Base-by-base conservation (phyloP, 371 early-diverging fungal species). In the Gilbertella persicaria region DNA sequence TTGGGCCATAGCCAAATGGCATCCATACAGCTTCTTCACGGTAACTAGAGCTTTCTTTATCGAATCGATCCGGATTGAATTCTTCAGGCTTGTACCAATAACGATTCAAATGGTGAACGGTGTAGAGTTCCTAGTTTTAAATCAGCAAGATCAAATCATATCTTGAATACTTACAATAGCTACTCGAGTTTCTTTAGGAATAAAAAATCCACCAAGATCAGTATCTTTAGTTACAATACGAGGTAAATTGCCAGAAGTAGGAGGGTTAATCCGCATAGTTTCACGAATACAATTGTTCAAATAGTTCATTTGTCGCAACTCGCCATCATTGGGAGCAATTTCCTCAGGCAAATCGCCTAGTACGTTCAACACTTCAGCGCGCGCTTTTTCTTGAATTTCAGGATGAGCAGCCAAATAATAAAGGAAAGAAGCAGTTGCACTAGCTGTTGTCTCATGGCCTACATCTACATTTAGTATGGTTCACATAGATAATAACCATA, bases 361-460 rank as follows among this genome's bases (percentile, higher is more conserved):
- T 14, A 83, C 57, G 5, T 25, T 26, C 38, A 83, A 60, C 1
- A 82, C 82, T 49, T 82, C 80, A 36, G 69, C 55, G 16, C 79
- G 64, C 14, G 83, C 78, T 29, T 61, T 62, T 8, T 67, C 60
- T 64, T 86, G 82, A 41, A 75, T 60, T 9, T 78, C 50, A 5
- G 64, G 66, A 55, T 72, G 13, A 3, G 40, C 57, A 4, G 71
- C 74, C 24, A 82, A 51, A 21, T 66, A 60, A 51, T 73, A 71
- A 33, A 80, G 12, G 16, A 61, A 62, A 19, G 59, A 65, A 17
- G 73, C 60, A 13, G 75, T 39, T 5, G 79, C 67, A 40, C 73
- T 77, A 9, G 81, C 68, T 1, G 80, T 78, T 1, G 81, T 83
- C 23, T 83, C 76, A 38, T 78, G 80, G 4, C 78, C 76, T 50